Percentiles rank a stretch among this genome's conserved stretches.
phyloP scores from a whole-genome alignment of 306 rosid genomes.

The Ziziphus jujuba region DNA sequence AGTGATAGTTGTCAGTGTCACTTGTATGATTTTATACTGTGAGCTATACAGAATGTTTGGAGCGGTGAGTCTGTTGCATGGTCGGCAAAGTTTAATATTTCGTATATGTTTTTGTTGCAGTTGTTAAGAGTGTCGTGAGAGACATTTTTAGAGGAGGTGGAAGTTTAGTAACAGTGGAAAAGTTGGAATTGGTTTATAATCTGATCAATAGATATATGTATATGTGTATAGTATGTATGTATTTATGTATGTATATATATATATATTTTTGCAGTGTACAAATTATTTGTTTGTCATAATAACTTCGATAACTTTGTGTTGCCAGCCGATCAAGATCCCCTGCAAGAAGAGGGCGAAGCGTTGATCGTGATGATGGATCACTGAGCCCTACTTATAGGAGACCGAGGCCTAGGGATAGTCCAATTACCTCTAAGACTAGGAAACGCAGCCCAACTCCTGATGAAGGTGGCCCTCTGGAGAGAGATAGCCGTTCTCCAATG shows the following conservation, averaged over 20 bases:
- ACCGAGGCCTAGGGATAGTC: conserved; percentile 36
- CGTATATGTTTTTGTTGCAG: no score
- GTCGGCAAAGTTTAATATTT: no score
- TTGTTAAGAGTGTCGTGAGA: no score
- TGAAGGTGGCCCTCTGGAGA: conserved; percentile 44
- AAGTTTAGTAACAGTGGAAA: no score
- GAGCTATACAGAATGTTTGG: neutral
- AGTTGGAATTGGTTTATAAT: no score
- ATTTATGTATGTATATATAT: neutral
- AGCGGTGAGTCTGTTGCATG: no score
- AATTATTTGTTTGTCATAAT: neutral
- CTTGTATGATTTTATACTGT: neutral
- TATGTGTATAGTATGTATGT: neutral
- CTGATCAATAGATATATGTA: neutral
- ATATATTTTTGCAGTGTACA: neutral
- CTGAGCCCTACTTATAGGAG: conserved; percentile 40
- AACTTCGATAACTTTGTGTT: conserved; percentile 9
- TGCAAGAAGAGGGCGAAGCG: conserved; percentile 50
- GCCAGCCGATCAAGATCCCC: conserved; percentile 79
- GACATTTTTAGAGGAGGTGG: no score
- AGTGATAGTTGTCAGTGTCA: no score
- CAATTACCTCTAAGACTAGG: conserved; percentile 48
- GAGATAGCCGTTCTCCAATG: conserved; percentile 42
- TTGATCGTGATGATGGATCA: conserved; percentile 50
- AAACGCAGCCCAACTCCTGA: conserved; percentile 53